phyloP scores from a whole-genome alignment of 306 rosid genomes.

The Sechiopsis laciniata region DNA sequence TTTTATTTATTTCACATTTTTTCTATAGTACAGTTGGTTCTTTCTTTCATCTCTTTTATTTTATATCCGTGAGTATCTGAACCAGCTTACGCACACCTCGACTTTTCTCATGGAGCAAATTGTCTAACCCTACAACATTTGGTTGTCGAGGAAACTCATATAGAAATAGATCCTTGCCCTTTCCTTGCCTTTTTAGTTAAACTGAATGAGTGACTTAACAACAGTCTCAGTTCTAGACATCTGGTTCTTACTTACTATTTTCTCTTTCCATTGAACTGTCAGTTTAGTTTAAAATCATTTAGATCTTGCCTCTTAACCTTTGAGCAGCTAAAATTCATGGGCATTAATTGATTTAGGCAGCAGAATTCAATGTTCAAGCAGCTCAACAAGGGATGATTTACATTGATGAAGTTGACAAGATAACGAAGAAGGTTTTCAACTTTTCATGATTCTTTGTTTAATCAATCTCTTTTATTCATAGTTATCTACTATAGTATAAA shows the following conservation, averaged over 20 bases:
- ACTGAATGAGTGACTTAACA: not conserved
- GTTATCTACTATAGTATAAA: conserved; percentile 23
- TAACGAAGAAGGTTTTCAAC: conserved; percentile 77
- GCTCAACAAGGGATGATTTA: conserved; percentile 98
- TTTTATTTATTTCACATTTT: too few species aligned
- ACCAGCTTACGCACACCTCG: too few species aligned
- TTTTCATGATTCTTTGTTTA: not conserved
- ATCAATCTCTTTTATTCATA: conserved; percentile 15
- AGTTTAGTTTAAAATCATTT: not conserved
- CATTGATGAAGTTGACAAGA: conserved; percentile 98
- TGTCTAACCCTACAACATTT: too few species aligned
- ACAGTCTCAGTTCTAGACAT: not conserved
- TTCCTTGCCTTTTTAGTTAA: not conserved
- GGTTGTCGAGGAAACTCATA: too few species aligned
- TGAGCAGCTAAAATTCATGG: conserved; percentile 7
- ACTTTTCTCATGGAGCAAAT: too few species aligned
- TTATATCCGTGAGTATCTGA: too few species aligned
- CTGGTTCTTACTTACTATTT: not conserved
- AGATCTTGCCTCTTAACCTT: not conserved
- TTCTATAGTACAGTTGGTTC: too few species aligned
- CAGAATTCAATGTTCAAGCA: conserved; percentile 93
- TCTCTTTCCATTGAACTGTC: not conserved
- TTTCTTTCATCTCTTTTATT: too few species aligned
- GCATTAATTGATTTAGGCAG: conserved; percentile 49
- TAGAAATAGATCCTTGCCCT: not conserved